Base-by-base conservation (phyloP, 2,329 filamentous ascomycete species). In the Xylaria arbuscula region DNA sequence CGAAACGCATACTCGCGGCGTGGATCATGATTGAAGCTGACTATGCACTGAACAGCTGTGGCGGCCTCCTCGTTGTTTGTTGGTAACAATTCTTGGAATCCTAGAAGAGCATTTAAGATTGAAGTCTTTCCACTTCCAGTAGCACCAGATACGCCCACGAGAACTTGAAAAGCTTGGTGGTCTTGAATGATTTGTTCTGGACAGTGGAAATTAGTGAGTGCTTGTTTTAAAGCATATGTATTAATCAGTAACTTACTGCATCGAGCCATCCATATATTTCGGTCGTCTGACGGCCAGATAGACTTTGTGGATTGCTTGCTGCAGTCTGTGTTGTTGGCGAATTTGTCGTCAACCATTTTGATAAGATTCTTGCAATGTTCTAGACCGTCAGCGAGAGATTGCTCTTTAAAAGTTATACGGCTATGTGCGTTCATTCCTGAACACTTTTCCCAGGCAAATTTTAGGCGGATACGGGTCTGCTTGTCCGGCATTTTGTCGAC, bases 41-140 rank as follows among this genome's bases (percentile, higher is more conserved):
- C 69, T 4, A 72, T 73, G 3, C 73, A 77, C 0, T 68, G 55
- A 0, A 76, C 75, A 0, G 78, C 76, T 0, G 78, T 80, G 0
- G 76, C 69, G 0, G 78, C 78, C 5, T 66, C 64, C 7, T 77
- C 70, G n/a, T 78, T 78, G 8, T 72, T 75, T 0, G 77, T 77
- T 1, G 79, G 78, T 0, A 80, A 66, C 0, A 81, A 64, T 17
- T 78, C 77, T 4, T 48, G 63, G 7, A 54, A 68, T 0, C 62
- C 73, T 0, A 77, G 53, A 4, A 76, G 42, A 1, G 73, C 73
- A 47, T 77, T 78, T 1, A 78, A 42, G 0, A 70, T 38, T 0
- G 75, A 72, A 7, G 75, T 78, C 42, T 78, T 78, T 5, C 76
- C 76, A 2, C 70, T 73, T 3, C 76, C 76, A 11, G 75, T 77